phyloP scores from a whole-genome alignment of 495 filamentous ascomycete genomes.

The Podospora sp. region DNA sequence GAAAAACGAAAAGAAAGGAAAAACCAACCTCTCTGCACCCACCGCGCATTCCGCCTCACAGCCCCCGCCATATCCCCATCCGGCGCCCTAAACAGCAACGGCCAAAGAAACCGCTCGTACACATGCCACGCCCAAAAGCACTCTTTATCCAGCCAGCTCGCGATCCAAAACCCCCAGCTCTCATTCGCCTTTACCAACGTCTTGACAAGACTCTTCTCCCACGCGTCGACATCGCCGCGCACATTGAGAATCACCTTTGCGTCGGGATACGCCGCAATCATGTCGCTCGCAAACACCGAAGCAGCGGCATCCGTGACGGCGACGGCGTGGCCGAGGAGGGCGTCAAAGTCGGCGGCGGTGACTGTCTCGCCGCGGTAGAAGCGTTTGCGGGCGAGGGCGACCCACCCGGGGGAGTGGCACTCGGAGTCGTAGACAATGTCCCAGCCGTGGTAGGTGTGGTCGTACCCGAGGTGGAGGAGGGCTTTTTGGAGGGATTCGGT shows the following conservation, averaged over 20 bases:
- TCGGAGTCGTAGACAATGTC: conserved; percentile 63
- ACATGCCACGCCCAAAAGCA: conserved; percentile 38
- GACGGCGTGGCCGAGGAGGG: conserved; percentile 45
- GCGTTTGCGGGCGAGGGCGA: conserved; percentile 30
- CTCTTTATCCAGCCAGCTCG: conserved; percentile 28
- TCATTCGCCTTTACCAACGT: conserved; percentile 30
- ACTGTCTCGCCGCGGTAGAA: conserved; percentile 30
- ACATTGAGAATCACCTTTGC: conserved; percentile 50
- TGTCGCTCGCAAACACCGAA: conserved; percentile 42
- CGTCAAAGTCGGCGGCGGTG: conserved; percentile 56
- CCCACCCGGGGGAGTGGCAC: conserved; percentile 58
- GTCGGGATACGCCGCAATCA: conserved; percentile 51
- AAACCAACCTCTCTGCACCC: conserved; percentile 28
- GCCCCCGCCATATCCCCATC: conserved; percentile 31
- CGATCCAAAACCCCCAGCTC: conserved; percentile 32
- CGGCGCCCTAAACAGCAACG: conserved; percentile 28
- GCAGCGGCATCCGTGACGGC: conserved; percentile 51
- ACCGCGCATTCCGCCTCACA: conserved; percentile 25
- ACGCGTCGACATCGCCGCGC: conserved; percentile 42
- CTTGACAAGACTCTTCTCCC: conserved; percentile 35
- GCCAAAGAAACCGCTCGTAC: conserved; percentile 34
- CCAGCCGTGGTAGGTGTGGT: conserved; percentile 68
- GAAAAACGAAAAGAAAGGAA: conserved; percentile 5
- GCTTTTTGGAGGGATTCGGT: conserved; percentile 66
- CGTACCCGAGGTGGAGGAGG: conserved; percentile 61